Percentiles rank a stretch among this genome's conserved stretches.
Conservation (phyloP, 352 stramenopile genomes). For the Aphanomyces stellatus region DNA sequence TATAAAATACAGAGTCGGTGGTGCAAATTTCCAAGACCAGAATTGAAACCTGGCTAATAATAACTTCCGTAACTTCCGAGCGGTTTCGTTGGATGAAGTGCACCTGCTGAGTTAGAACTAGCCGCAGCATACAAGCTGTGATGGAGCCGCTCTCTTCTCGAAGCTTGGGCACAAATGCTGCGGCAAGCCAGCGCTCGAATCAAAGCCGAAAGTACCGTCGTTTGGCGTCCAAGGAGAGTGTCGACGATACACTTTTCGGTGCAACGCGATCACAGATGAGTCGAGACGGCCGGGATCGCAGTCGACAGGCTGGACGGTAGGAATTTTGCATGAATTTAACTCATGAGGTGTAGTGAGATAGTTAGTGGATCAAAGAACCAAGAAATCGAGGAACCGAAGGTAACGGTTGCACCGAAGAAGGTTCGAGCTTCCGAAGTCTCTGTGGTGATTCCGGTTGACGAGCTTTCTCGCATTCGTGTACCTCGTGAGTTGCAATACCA, state of each 20-base stretch:
- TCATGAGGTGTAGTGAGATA: conserved; percentile 29
- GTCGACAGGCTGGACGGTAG: conserved; percentile 51
- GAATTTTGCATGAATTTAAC: not conserved
- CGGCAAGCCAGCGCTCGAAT: not conserved
- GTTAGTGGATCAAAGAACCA: conserved; percentile 26
- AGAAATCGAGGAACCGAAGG: conserved; percentile 13
- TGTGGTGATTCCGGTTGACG: conserved; percentile 26
- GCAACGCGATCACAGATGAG: conserved; percentile 26
- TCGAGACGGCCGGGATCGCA: conserved; percentile 39
- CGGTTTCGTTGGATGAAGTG: too few relatives aligned
- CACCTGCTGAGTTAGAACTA: too few relatives aligned
- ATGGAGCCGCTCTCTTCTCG: conserved; percentile 10
- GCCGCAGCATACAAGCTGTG: too few relatives aligned
- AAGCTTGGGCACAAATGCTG: not conserved
- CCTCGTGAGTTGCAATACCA: conserved; percentile 26
- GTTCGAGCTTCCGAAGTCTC: not conserved
- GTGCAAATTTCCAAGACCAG: too few relatives aligned
- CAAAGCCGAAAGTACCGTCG: conserved; percentile 13
- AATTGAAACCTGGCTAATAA: too few relatives aligned
- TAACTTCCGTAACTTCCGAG: too few relatives aligned
- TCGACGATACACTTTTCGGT: conserved; percentile 71
- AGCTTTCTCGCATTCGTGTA: conserved; percentile 18
- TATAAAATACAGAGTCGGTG: too few relatives aligned
- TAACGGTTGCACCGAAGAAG: not conserved
- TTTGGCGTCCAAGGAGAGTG: conserved; percentile 21